phyloP scores from a whole-genome alignment of 2,329 filamentous ascomycete genomes.

The Blumeria graminis region DNA sequence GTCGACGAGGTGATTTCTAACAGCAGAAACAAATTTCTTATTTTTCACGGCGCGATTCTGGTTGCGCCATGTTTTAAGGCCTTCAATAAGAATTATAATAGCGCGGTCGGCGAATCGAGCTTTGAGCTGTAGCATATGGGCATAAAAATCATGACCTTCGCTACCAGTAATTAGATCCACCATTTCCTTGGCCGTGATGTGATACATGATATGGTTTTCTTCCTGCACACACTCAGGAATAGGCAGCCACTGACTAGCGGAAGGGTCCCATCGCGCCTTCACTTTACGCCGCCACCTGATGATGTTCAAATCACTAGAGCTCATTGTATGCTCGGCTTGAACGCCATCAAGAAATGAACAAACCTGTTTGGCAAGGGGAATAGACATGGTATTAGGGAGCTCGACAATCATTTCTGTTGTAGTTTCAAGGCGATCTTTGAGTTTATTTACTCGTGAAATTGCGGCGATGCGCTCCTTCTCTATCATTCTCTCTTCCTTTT shows the following conservation, averaged over 20 bases:
- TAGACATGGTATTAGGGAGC: conserved; percentile 31
- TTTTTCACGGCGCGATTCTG: conserved; percentile 46
- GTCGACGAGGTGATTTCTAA: conserved; percentile 24
- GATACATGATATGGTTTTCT: conserved; percentile 27
- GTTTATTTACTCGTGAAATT: conserved; percentile 48
- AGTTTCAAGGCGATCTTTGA: conserved; percentile 49
- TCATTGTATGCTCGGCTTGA: conserved; percentile 22
- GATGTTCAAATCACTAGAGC: conserved; percentile 23
- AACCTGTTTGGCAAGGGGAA: conserved; percentile 21
- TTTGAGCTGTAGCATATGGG: conserved; percentile 32
- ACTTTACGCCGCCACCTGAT: conserved; percentile 30
- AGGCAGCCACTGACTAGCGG: conserved; percentile 24
- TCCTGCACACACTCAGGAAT: conserved; percentile 18
- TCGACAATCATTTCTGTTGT: conserved; percentile 58
- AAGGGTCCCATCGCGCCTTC: conserved; percentile 22
- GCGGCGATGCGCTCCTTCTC: conserved; percentile 42
- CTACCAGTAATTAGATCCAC: conserved; percentile 29
- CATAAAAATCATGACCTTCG: conserved; percentile 26
- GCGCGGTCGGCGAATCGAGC: conserved; percentile 26
- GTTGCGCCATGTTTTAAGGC: conserved; percentile 37
- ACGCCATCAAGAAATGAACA: conserved; percentile 26
- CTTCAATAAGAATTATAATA: conserved; percentile 49
- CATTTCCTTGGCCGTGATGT: conserved; percentile 40
- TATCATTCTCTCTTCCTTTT: conserved; percentile 33
- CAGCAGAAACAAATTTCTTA: conserved; percentile 39